Conservation (phyloP, 2,329 filamentous ascomycete species). For the Tricladium varicosporioides region DNA sequence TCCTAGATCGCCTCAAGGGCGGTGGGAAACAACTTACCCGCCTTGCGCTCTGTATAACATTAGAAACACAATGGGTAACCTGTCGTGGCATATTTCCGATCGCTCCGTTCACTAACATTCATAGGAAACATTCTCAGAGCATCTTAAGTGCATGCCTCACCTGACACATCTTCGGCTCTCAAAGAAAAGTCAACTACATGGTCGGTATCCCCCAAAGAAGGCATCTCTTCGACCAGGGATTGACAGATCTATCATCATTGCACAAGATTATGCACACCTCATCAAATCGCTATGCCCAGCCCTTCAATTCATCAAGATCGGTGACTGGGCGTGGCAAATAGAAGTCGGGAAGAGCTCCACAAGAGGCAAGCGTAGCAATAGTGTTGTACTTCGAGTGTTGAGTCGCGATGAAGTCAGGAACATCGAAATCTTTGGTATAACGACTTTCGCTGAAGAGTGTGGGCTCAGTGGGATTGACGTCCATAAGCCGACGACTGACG, state of each 20-base stretch:
- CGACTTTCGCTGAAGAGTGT: neutral
- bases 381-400: neutral
- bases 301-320: conserved; percentile 13
- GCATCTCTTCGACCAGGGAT: conserved; percentile 9
- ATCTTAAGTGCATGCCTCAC: conserved; percentile 1
- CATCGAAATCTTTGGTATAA: neutral
- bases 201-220: conserved; percentile 7
- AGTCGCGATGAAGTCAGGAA: neutral
- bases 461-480: neutral
- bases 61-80: conserved; percentile 15
- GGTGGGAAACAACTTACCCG: conserved; percentile 4
- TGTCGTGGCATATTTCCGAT: too few relatives aligned
- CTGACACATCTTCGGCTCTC: conserved; percentile 10
- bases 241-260: conserved; percentile 3
- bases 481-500: neutral
- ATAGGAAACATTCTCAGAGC: conserved; percentile 6
- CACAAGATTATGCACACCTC: conserved; percentile 11
- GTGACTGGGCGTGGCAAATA: conserved; percentile 10
- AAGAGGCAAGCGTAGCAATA: neutral
- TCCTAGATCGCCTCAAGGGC: conserved; percentile 12
- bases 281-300: conserved; percentile 12
- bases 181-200: neutral
- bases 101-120: neutral
- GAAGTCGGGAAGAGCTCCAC: neutral
- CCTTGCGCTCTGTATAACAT: conserved; percentile 9